Base-by-base conservation (phyloP, 345 rosid genomes). In the Balakata baccata region DNA sequence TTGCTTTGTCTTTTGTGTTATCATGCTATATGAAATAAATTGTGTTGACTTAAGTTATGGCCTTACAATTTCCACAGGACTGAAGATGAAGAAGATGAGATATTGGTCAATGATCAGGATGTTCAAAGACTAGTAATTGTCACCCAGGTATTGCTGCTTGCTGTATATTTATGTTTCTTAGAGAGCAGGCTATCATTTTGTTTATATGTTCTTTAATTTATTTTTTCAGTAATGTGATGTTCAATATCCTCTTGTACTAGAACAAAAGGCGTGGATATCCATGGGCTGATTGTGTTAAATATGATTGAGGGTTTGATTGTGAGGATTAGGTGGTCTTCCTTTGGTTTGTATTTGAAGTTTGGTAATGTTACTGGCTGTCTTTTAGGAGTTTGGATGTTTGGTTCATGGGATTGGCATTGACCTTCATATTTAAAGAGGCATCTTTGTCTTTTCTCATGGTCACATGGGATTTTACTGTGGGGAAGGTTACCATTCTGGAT, bases 81-180 rank as follows among this genome's bases (percentile, higher is more conserved):
- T 75, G 93, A 89, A 54, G 97, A 89, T 60, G 98, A 93, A 70
- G 97, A 95, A 20, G 94, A 92, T 77, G 97, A 89, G 68, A 81
- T 81, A 29, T 75, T 81, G 76, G 91, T 43, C 47, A 43, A 43
- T 43, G 47, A 92, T 84, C 93, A 85, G 70, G 92, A 91, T 89
- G 94, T 96, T 80, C 94, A 92, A 60, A 90, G 91, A 78, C 98
- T 96, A 57, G 96, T 96, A 65, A 96, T 93, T 80, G 99, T 92
- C 65, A 92, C 97, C 70, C 98, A 90, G 97, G 98, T 91, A 88
- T 52, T 71, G 60, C 38, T 63, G 58, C 45, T 70, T 65, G 13
- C 16, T 41, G 29, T 41, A 39, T 38, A 60, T 43, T 2, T 57
- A 18, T 50, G 34, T 29, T 29, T 39, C 41, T 39, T 14, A 51